Evolutionary conservation across 1,139 yeast species (phyloP).

Genomic region (Protomyces inundatus): DNA sequence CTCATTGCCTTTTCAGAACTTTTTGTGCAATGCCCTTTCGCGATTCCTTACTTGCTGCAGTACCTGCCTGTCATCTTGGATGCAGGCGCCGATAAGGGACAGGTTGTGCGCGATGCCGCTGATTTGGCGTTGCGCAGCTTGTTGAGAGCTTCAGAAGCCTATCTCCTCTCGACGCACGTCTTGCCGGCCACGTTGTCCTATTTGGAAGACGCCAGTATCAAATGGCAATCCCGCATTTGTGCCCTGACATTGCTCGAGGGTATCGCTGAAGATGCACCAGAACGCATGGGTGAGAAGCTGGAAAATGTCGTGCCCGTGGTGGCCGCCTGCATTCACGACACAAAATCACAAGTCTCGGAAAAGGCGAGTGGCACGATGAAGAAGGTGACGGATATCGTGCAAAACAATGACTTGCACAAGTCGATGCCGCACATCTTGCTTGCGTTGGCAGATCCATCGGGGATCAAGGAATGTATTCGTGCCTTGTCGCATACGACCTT

Average conservation of each 20-base stretch:
- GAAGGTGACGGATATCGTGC: slow-evolving; percentile 72
- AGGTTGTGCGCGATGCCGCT: slow-evolving; percentile 77
- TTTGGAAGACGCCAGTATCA: slow-evolving; percentile 67
- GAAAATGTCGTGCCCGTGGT: slow-evolving; percentile 74
- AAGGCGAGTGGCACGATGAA: slow-evolving; percentile 69
- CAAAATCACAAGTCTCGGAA: slow-evolving; percentile 91
- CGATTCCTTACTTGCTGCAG: slow-evolving; percentile 39
- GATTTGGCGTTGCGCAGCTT: slow-evolving; percentile 41
- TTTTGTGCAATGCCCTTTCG: slow-evolving; percentile 11
- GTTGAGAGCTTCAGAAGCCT: slow-evolving; percentile 46
- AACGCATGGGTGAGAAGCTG: slow-evolving; percentile 75
- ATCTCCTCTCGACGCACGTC: slow-evolving; percentile 68
- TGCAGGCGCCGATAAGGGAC: slow-evolving; percentile 78
- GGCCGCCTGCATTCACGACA: slow-evolving; percentile 86
- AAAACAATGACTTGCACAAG: slow-evolving; percentile 84
- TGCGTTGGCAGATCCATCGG: slow-evolving; percentile 82
- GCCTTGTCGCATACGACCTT: slow-evolving; percentile 89
- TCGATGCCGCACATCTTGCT: slow-evolving; percentile 79
- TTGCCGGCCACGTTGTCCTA: slow-evolving; percentile 58
- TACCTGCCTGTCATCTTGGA: slow-evolving; percentile 41
- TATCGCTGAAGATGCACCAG: slow-evolving; percentile 76
- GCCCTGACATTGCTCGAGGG: slow-evolving; percentile 69
- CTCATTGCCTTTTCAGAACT: slow-evolving; percentile 23
- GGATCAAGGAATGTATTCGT: slow-evolving; percentile 84
- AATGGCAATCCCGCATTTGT: slow-evolving; percentile 87